These are phyloP conservation scores for Fusarium foetens DNA, from an alignment of 2,329 filamentous ascomycete genomes.

Conservation along the genomic window DNA sequence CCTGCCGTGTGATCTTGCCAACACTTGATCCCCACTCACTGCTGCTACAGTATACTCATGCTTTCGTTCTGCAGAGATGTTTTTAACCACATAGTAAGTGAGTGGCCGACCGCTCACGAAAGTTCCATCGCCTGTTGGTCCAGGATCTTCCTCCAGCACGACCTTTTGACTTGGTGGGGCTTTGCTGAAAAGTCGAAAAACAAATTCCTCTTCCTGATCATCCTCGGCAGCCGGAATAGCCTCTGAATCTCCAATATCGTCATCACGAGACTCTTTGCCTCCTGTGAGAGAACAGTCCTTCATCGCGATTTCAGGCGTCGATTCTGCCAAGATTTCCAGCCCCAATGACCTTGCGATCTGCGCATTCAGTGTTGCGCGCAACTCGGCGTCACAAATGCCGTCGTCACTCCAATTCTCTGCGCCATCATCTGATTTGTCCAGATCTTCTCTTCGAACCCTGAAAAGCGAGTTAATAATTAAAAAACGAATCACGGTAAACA, in stretches of 20 bases:
- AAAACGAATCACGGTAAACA: neutral
- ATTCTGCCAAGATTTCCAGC: conserved; percentile 45
- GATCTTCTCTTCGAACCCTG: conserved; percentile 66
- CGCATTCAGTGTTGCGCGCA: conserved; percentile 58
- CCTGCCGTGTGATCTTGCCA: conserved; percentile 54
- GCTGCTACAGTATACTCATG: conserved; percentile 58
- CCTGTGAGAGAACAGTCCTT: neutral
- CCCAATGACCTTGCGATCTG: conserved; percentile 60
- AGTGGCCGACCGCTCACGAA: conserved; percentile 53
- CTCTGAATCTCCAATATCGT: conserved; percentile 13
- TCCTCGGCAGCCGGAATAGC: conserved; percentile 18
- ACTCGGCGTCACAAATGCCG: conserved; percentile 50
- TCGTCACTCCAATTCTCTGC: conserved; percentile 44
- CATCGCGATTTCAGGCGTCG: neutral
- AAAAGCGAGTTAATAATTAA: conserved; percentile 7
- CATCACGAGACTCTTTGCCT: conserved; percentile 15
- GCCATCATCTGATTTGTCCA: conserved; percentile 53
- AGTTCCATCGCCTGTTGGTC: conserved; percentile 51
- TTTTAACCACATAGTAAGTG: conserved; percentile 60
- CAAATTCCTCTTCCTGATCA: conserved; percentile 55
- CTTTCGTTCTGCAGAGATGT: conserved; percentile 51
- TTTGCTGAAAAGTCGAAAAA: conserved; percentile 68
- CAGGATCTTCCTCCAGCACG: conserved; percentile 58
- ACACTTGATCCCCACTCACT: conserved; percentile 63
- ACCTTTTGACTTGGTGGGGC: conserved; percentile 60